Conservation (phyloP, 352 stramenopile species). For the Pythium myriotylum region DNA sequence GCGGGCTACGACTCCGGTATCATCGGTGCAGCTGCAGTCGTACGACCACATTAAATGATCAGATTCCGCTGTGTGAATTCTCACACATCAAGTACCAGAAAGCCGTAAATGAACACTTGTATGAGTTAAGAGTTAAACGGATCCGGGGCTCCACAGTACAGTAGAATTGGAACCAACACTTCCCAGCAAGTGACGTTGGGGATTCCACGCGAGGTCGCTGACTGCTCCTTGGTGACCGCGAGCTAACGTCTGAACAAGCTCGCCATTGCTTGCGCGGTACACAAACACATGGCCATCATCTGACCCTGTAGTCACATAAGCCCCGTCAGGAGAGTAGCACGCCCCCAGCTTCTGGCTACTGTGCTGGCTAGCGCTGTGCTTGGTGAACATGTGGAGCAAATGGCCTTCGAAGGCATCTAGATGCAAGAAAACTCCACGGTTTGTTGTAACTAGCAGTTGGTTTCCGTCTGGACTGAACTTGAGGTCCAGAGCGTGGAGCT, state of each 20-base stretch:
- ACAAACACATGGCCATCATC: constrained; percentile 78
- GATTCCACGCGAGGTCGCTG: constrained; percentile 80
- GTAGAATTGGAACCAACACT: constrained; percentile 74
- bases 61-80: neutral
- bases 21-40: constrained; percentile 64
- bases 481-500: constrained; percentile 75
- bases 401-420: constrained; percentile 87
- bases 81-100: neutral
- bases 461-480: constrained; percentile 89
- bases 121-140: constrained; percentile 16
- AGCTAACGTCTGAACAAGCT: constrained; percentile 57
- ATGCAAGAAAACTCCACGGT: constrained; percentile 79
- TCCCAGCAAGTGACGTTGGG: constrained; percentile 78
- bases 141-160: constrained; percentile 63
- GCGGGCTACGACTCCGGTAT: constrained; percentile 86
- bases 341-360: constrained; percentile 55
- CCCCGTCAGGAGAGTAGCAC: constrained; percentile 75
- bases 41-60: constrained; percentile 10
- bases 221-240: constrained; percentile 67
- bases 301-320: constrained; percentile 68
- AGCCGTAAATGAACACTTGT: neutral
- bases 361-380: constrained; percentile 43
- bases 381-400: constrained; percentile 70
- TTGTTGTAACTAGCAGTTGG: constrained; percentile 81
- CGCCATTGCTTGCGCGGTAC: constrained; percentile 62